Evolutionary conservation across 2,329 filamentous ascomycete species (phyloP).

Genomic region (Blumeriella jaapii): DNA sequence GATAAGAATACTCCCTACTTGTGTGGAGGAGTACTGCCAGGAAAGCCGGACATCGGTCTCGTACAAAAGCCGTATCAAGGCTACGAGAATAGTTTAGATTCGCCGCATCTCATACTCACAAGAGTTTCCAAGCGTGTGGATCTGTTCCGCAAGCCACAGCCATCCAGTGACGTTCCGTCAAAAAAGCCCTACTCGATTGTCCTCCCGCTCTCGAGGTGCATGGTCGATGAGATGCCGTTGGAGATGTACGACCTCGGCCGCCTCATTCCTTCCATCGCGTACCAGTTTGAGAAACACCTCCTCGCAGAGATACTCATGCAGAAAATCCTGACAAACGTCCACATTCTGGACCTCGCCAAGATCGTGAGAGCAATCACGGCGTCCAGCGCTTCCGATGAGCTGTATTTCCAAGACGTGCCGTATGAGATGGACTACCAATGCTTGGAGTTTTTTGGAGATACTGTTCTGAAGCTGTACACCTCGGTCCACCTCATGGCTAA

Average conservation of each 20-base stretch:
- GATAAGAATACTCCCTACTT: constrained; percentile 23
- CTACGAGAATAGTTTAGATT: constrained; percentile 31
- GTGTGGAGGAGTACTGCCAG: constrained; percentile 32
- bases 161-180: constrained; percentile 1
- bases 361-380: constrained; percentile 61
- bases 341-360: constrained; percentile 41
- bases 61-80: constrained; percentile 30
- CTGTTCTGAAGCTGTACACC: constrained; percentile 64
- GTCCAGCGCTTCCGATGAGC: constrained; percentile 43
- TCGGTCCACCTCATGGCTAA: constrained; percentile 50
- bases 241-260: constrained; percentile 36
- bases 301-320: constrained; percentile 48
- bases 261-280: constrained; percentile 61
- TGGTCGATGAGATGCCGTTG: constrained; percentile 36
- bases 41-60: constrained; percentile 33
- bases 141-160: constrained; percentile 38
- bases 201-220: constrained; percentile 37
- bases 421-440: constrained; percentile 66
- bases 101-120: constrained; percentile 37
- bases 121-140: constrained; percentile 45
- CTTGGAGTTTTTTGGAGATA: constrained; percentile 80
- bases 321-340: constrained; percentile 41
- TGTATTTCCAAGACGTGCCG: constrained; percentile 70
- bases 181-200: constrained; percentile 34
- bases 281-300: constrained; percentile 54